Evolutionary conservation across 2,329 filamentous ascomycete species (phyloP).

Genomic region (Alternaria metachromatica): DNA sequence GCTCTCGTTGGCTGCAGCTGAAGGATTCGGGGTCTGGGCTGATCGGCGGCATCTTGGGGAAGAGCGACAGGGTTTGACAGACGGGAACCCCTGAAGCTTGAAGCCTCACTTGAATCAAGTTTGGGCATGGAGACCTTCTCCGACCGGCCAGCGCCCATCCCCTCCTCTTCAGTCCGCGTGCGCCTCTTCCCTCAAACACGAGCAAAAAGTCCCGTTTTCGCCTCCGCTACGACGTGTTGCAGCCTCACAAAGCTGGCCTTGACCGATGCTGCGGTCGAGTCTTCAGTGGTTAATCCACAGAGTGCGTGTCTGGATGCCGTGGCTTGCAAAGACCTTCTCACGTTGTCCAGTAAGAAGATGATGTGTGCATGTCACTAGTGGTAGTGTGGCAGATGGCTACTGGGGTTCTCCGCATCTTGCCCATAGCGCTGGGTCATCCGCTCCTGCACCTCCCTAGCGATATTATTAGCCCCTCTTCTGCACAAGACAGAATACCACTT

Average conservation of each 20-base stretch:
- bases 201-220: background rate
- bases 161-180: slow-evolving; percentile 1
- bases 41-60: slow-evolving; percentile 6
- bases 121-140: slow-evolving; percentile 16
- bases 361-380: slow-evolving; percentile 4
- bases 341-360: slow-evolving; percentile 16
- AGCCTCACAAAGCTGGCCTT: slow-evolving; percentile 6
- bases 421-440: slow-evolving; percentile 42
- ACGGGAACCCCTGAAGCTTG: slow-evolving; percentile 7
- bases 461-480: slow-evolving; percentile 35
- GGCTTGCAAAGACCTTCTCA: slow-evolving; percentile 17
- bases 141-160: slow-evolving; percentile 8
- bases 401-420: slow-evolving; percentile 42
- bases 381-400: slow-evolving; percentile 26
- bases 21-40: background rate
- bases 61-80: slow-evolving; percentile 4
- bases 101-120: slow-evolving; percentile 7
- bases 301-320: slow-evolving; percentile 15
- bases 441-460: slow-evolving; percentile 18
- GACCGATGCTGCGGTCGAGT: slow-evolving; percentile 1
- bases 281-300: background rate
- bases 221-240: background rate
- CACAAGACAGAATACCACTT: slow-evolving; percentile 4
- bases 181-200: background rate
- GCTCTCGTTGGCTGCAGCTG: background rate